phyloP scores from a whole-genome alignment of 768 basidiomycete species.

The Suillus sp. region DNA sequence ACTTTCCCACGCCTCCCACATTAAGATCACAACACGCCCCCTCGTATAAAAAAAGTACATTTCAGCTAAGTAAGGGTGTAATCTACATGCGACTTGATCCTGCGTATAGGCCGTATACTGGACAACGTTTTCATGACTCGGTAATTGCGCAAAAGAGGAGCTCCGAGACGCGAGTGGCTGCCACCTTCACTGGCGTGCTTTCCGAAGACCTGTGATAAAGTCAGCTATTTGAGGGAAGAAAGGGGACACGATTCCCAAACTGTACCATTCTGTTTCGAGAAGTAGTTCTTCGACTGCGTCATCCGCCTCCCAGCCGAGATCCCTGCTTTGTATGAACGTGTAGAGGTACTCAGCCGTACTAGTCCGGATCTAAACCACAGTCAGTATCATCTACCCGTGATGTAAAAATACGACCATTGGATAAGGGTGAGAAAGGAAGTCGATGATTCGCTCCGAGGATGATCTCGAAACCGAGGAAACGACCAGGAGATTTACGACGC shows the following conservation, averaged over 20 bases:
- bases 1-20: conserved; percentile 10
- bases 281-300: conserved; percentile 63
- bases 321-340: conserved; percentile 69
- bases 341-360: conserved; percentile 86
- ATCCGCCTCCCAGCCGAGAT: conserved; percentile 64
- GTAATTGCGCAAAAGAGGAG: conserved; percentile 35
- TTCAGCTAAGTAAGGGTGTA: conserved; percentile 1
- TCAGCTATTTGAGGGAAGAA: conserved; percentile 26
- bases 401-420: conserved; percentile 60
- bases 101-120: neutral
- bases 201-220: conserved; percentile 48
- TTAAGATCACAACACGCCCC: conserved; percentile 7
- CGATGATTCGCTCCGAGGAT: conserved; percentile 46
- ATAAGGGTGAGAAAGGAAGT: conserved; percentile 78
- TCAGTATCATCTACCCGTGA: conserved; percentile 15
- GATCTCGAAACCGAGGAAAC: conserved; percentile 45
- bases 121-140: conserved; percentile 6
- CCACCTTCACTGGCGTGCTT: conserved; percentile 42
- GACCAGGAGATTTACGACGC: conserved; percentile 65
- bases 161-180: conserved; percentile 43
- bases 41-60: neutral
- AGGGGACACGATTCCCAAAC: conserved; percentile 25
- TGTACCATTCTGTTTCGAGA: conserved; percentile 81
- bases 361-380: conserved; percentile 61
- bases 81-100: conserved; percentile 6